Conservation (phyloP, 805 yeast genomes). For the Monosporozyma aquatica region DNA sequence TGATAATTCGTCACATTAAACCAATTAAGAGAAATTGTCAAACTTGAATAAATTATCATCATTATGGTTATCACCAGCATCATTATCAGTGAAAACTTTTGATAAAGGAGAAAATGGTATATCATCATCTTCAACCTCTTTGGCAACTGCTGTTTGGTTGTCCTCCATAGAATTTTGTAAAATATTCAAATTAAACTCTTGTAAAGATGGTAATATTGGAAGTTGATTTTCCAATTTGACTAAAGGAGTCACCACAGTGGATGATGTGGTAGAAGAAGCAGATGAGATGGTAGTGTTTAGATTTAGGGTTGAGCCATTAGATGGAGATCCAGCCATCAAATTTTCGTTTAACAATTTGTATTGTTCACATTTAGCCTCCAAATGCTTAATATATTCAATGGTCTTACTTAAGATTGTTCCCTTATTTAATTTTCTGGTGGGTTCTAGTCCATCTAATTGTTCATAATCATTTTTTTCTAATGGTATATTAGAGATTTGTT, state of each 20-base stretch:
- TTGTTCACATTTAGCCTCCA: slow-evolving; percentile 50
- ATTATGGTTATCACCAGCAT: neutral
- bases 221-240: neutral
- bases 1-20: neutral
- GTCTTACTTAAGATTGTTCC: slow-evolving; percentile 71
- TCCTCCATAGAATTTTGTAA: neutral
- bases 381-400: slow-evolving; percentile 66
- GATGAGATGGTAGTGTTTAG: neutral
- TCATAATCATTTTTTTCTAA: slow-evolving; percentile 49
- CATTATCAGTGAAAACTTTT: neutral
- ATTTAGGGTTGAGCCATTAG: neutral
- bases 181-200: neutral
- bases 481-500: slow-evolving; percentile 39
- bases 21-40: neutral
- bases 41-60: neutral
- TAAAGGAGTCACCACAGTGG: neutral
- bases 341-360: slow-evolving; percentile 41
- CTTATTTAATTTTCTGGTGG: slow-evolving; percentile 68
- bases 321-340: slow-evolving; percentile 22
- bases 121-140: no score
- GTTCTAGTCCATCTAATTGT: slow-evolving; percentile 61
- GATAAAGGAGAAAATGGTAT: neutral
- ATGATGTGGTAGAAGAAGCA: neutral
- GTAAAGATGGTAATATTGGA: neutral
- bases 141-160: neutral